phyloP scores from a whole-genome alignment of 1,284 basidiomycete genomes.

The Xerocomus nothofagi region DNA sequence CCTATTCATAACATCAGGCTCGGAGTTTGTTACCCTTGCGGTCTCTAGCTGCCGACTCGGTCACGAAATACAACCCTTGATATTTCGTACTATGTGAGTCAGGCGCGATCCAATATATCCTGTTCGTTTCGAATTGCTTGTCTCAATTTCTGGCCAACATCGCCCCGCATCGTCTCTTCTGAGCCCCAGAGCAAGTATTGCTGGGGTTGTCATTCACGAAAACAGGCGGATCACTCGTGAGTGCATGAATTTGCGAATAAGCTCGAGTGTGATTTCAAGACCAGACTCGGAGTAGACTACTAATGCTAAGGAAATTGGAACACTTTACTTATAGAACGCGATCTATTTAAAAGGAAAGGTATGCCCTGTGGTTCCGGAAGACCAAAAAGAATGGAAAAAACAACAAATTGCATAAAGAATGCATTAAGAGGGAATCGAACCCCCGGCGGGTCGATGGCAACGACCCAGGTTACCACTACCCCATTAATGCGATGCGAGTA shows the following conservation, averaged over 20 bases:
- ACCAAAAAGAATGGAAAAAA: too few species aligned
- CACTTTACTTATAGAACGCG: too few species aligned
- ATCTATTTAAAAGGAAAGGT: too few species aligned
- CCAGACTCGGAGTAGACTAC: too few species aligned
- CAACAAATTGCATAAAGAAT: slow-evolving; percentile 22
- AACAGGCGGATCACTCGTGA: neutral
- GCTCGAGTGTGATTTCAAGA: too few species aligned
- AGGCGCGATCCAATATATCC: neutral
- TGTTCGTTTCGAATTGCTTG: neutral
- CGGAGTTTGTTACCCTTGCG: neutral
- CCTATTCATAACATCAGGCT: neutral
- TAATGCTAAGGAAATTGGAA: too few species aligned
- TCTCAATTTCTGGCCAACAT: neutral
- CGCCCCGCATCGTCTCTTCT: too few species aligned
- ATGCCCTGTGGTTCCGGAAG: too few species aligned
- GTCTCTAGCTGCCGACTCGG: neutral
- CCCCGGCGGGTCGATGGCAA: slow-evolving; percentile 65
- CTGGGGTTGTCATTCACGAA: neutral
- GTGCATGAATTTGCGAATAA: neutral
- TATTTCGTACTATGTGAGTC: neutral
- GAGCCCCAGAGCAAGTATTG: neutral
- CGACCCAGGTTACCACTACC: slow-evolving; percentile 40
- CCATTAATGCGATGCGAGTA: slow-evolving; percentile 31
- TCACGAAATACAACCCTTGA: neutral
- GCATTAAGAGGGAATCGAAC: slow-evolving; percentile 81